Conservation (phyloP, 139 green algal genomes). For the Chlorella sp. region DNA sequence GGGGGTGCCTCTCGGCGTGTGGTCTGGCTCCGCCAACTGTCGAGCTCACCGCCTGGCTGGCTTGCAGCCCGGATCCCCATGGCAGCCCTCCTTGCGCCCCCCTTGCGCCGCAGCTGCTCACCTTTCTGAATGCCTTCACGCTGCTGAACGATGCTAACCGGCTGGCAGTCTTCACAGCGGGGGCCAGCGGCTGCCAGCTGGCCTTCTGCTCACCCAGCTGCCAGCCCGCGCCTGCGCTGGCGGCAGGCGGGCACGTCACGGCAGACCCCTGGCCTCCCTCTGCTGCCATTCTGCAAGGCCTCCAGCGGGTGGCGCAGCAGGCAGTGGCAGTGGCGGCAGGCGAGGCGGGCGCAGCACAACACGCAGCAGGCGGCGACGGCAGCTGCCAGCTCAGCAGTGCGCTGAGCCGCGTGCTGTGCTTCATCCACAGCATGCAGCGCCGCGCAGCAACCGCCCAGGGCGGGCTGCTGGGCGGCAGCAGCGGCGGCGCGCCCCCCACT, state of each 20-base stretch:
- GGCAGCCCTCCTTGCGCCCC: not conserved
- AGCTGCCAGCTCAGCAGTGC: constrained; percentile 22
- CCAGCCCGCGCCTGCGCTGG: not conserved
- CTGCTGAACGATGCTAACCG: constrained; percentile 54
- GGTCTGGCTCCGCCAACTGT: not conserved
- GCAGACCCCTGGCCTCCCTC: constrained; percentile 8
- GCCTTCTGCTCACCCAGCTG: constrained; percentile 28
- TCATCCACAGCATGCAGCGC: constrained; percentile 19
- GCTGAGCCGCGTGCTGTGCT: constrained; percentile 27
- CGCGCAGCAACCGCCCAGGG: not conserved
- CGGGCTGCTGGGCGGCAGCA: constrained; percentile 17
- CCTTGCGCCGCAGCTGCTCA: constrained; percentile 16
- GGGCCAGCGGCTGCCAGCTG: not conserved
- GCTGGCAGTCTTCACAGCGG: constrained; percentile 40
- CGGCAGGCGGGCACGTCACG: not conserved
- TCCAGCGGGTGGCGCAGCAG: constrained; percentile 1
- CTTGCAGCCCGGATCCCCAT: too few relatives aligned
- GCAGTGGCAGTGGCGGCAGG: not conserved
- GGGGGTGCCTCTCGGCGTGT: not conserved
- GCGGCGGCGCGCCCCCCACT: constrained; percentile 24
- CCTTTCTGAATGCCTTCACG: constrained; percentile 46
- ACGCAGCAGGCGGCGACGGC: not conserved
- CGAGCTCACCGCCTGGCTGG: too few relatives aligned
- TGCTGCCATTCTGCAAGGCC: not conserved
- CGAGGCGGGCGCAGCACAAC: not conserved